phyloP scores from a whole-genome alignment of 192 early-diverging fungal genomes.

The Coemansia sp. region DNA sequence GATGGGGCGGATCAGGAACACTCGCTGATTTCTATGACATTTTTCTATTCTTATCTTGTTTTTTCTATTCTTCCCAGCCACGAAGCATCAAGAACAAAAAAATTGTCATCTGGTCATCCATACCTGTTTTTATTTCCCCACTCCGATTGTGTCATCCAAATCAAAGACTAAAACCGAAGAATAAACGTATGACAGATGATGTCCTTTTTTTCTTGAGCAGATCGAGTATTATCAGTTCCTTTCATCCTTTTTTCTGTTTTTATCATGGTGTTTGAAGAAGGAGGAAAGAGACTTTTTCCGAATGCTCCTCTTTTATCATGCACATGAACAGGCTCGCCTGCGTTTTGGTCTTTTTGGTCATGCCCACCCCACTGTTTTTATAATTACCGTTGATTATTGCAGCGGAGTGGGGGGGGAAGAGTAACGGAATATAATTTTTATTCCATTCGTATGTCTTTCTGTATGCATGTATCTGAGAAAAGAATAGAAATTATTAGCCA shows the following conservation, averaged over 20 bases:
- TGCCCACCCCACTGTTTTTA: too few relatives aligned
- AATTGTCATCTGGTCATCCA: not conserved
- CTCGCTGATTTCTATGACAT: constrained; percentile 4
- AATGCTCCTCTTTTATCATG: not conserved
- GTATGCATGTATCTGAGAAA: not conserved
- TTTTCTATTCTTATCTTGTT: too few relatives aligned
- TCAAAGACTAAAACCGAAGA: not conserved
- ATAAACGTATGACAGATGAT: not conserved
- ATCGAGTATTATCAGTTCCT: too few relatives aligned
- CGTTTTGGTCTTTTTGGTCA: not conserved
- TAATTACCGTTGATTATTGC: too few relatives aligned
- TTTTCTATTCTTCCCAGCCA: not conserved
- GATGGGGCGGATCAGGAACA: too few relatives aligned
- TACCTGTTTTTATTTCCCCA: not conserved
- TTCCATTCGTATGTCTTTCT: too few relatives aligned
- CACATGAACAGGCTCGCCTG: constrained; percentile 6
- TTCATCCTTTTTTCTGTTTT: not conserved
- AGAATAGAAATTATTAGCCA: too few relatives aligned
- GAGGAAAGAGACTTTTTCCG: not conserved
- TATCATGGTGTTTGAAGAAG: not conserved
- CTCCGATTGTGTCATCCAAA: not conserved
- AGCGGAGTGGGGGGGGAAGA: too few relatives aligned
- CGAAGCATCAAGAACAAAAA: not conserved
- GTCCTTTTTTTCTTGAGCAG: not conserved
- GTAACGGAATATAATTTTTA: too few relatives aligned